These are phyloP conservation scores for Pythium chondricola DNA, from an alignment of 352 stramenopile species.

Conservation along the genomic window DNA sequence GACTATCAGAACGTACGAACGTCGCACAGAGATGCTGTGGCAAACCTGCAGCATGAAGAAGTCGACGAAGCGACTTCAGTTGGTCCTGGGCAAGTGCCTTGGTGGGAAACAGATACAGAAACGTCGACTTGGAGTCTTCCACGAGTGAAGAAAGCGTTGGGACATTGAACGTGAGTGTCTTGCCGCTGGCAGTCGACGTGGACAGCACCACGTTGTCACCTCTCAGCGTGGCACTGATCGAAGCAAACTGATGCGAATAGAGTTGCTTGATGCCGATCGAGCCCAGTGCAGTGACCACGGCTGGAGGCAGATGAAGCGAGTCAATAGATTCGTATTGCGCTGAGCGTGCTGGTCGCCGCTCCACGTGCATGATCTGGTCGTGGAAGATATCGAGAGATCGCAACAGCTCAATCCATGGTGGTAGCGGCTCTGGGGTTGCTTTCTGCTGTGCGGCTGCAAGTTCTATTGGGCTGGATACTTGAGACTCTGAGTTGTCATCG, in stretches of 20 bases:
- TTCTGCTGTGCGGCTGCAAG: background rate
- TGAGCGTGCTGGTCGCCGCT: constrained; percentile 36
- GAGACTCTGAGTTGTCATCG: no score
- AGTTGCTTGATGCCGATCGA: constrained; percentile 59
- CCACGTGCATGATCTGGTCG: constrained; percentile 78
- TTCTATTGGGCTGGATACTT: no score
- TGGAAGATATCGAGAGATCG: constrained; percentile 48
- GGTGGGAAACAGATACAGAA: constrained; percentile 96
- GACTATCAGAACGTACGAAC: constrained; percentile 41
- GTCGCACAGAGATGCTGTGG: constrained; percentile 46
- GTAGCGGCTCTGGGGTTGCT: constrained; percentile 8
- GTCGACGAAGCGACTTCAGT: constrained; percentile 77
- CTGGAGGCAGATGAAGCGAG: constrained; percentile 29
- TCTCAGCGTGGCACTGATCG: constrained; percentile 83
- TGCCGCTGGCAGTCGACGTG: constrained; percentile 95
- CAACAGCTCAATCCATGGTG: constrained; percentile 42
- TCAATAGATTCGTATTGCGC: constrained; percentile 36
- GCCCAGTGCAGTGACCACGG: constrained; percentile 34
- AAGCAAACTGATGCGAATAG: constrained; percentile 89
- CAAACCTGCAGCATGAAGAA: constrained; percentile 56
- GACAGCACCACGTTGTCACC: constrained; percentile 92
- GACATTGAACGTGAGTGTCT: constrained; percentile 96
- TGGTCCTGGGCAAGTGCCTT: constrained; percentile 99
- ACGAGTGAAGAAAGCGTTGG: constrained; percentile 85
- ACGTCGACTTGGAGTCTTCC: constrained; percentile 46